phyloP scores from a whole-genome alignment of 2,329 filamentous ascomycete species.

The Fusarium sp. region DNA sequence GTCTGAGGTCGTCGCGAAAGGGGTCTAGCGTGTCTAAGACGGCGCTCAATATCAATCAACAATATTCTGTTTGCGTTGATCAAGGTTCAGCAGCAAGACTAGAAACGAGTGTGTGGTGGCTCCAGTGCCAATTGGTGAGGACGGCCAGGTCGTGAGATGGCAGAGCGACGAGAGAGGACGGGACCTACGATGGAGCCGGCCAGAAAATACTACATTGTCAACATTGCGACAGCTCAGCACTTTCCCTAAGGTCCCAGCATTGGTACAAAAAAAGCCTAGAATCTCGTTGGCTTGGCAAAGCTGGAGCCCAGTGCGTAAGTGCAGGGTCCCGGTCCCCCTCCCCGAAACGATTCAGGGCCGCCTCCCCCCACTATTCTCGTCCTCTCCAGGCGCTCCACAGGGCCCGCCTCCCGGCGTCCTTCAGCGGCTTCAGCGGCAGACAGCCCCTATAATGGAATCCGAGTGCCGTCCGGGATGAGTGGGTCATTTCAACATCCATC shows the following conservation, averaged over 20 bases:
- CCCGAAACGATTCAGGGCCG: constrained; percentile 7
- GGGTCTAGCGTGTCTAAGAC: constrained; percentile 21
- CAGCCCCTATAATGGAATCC: constrained; percentile 15
- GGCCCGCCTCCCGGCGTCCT: neutral
- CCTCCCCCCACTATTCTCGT: constrained; percentile 7
- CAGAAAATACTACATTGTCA: constrained; percentile 35
- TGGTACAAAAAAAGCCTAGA: constrained; percentile 5
- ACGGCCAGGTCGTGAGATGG: constrained; percentile 17
- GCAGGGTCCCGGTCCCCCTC: neutral
- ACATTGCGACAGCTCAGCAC: constrained; percentile 39
- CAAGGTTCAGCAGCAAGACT: constrained; percentile 3
- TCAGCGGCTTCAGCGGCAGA: constrained; percentile 16
- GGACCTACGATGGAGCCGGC: constrained; percentile 10
- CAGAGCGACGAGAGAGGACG: constrained; percentile 25
- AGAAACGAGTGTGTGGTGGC: constrained; percentile 29
- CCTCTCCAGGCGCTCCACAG: constrained; percentile 3
- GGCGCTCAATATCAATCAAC: constrained; percentile 6
- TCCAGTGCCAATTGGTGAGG: constrained; percentile 26
- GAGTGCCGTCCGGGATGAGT: neutral
- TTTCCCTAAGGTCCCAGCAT: constrained; percentile 3
- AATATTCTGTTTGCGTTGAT: constrained; percentile 4
- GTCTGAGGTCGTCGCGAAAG: constrained; percentile 26
- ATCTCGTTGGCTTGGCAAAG: constrained; percentile 27
- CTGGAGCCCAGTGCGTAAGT: neutral
- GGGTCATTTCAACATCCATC: neutral